Evolutionary conservation across 352 stramenopile species (phyloP).

Genomic region (Pythium scleroteichum): DNA sequence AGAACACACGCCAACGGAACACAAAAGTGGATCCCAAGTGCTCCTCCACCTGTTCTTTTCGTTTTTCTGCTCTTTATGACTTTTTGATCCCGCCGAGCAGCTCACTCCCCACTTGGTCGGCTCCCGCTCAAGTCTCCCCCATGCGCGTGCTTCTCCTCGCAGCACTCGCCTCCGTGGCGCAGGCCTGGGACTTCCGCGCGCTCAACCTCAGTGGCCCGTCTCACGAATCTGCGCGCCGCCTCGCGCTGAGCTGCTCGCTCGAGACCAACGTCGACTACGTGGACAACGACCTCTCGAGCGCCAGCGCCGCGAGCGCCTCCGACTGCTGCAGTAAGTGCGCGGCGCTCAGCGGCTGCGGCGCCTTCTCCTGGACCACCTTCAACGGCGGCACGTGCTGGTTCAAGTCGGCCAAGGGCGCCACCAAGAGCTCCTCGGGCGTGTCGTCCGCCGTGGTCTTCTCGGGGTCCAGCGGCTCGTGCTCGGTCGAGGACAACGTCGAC

Average conservation of each 20-base stretch:
- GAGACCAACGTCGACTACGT: conserved; percentile 24
- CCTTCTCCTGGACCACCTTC: conserved; percentile 45
- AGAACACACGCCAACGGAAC: no score
- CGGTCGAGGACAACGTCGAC: conserved; percentile 5
- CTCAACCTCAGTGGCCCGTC: not conserved
- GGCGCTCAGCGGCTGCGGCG: conserved; percentile 1
- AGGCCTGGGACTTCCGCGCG: not conserved
- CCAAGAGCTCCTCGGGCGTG: conserved; percentile 23
- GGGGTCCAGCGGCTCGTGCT: no score
- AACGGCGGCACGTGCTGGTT: conserved; percentile 59
- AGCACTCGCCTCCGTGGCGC: not conserved
- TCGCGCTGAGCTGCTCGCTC: conserved; percentile 9
- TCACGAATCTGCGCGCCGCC: conserved; percentile 2
- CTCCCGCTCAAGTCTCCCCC: not conserved
- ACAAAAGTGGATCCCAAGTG: no score
- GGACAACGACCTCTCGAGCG: conserved; percentile 26
- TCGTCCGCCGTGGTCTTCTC: no score
- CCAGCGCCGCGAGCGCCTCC: not conserved
- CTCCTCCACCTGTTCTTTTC: no score
- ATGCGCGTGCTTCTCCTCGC: not conserved
- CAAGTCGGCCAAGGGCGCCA: conserved; percentile 29
- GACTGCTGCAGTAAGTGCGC: conserved; percentile 22
- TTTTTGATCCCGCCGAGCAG: not conserved
- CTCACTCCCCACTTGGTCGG: conserved; percentile 5
- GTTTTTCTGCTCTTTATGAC: no score